These are phyloP conservation scores for Cutaneotrichosporon sp. DNA, from an alignment of 1,284 basidiomycete genomes.

Conservation along the genomic window DNA sequence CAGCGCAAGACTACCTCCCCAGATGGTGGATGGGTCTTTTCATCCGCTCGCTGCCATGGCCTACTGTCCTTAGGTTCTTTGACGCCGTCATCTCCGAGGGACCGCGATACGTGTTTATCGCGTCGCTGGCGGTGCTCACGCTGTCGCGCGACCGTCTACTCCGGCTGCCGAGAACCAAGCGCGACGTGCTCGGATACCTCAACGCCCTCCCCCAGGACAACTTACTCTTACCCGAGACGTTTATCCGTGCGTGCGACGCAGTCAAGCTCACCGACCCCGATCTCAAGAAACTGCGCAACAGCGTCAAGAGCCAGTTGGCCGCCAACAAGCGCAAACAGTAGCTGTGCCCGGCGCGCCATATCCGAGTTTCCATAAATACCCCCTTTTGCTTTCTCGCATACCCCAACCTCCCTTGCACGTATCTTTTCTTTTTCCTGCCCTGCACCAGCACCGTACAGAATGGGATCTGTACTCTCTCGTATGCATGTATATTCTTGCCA, in stretches of 20 bases:
- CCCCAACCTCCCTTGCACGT: too few relatives aligned
- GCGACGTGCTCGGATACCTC: constrained; percentile 35
- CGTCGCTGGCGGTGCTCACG: constrained; percentile 66
- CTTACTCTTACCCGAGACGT: constrained; percentile 40
- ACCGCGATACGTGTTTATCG: constrained; percentile 70
- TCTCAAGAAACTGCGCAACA: constrained; percentile 31
- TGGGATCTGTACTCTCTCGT: too few relatives aligned
- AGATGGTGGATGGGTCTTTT: constrained; percentile 55
- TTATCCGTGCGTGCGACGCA: constrained; percentile 40
- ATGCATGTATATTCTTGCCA: too few relatives aligned
- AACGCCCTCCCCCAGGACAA: constrained; percentile 39
- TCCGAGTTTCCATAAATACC: too few relatives aligned
- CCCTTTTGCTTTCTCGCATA: too few relatives aligned
- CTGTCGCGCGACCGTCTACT: constrained; percentile 38
- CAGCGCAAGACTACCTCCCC: constrained; percentile 37
- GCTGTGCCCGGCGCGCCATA: too few relatives aligned
- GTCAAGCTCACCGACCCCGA: constrained; percentile 44
- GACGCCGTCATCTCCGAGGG: constrained; percentile 85
- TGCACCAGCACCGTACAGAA: too few relatives aligned
- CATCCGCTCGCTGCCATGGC: constrained; percentile 67
- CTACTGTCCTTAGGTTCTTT: constrained; percentile 73
- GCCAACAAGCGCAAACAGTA: neutral
- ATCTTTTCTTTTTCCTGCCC: too few relatives aligned
- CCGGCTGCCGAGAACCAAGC: constrained; percentile 19
- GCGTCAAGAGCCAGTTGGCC: constrained; percentile 36